phyloP scores from a whole-genome alignment of 345 rosid species.

The Sapria himalayana region DNA sequence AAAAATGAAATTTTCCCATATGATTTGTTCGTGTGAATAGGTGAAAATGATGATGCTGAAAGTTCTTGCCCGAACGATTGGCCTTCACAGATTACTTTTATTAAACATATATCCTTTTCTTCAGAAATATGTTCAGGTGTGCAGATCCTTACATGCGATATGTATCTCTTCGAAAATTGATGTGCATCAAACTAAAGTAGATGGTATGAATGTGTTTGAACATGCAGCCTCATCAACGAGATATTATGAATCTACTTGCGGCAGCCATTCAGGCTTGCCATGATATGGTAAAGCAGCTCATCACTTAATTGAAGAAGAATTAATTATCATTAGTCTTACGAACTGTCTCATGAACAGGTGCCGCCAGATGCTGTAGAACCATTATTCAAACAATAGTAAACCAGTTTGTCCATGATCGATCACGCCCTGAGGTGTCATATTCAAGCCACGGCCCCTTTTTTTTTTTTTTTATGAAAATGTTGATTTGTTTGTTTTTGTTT shows the following conservation, averaged over 20 bases:
- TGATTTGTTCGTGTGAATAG: too few relatives aligned
- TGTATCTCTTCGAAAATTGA: too few relatives aligned
- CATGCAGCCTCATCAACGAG: conserved; percentile 82
- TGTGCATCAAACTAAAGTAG: too few relatives aligned
- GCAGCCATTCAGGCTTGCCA: conserved; percentile 96
- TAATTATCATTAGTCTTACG: neutral
- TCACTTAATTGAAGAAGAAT: too few relatives aligned
- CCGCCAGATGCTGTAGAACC: conserved; percentile 99
- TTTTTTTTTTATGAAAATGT: neutral
- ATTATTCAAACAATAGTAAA: conserved; percentile 78
- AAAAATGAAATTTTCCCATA: neutral
- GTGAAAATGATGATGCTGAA: conserved; percentile 83
- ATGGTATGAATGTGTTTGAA: conserved; percentile 1
- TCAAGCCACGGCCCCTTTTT: neutral
- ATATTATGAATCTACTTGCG: conserved; percentile 77
- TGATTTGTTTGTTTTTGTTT: conserved; percentile 2
- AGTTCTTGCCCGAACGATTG: conserved; percentile 74
- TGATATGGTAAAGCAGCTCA: conserved; percentile 63
- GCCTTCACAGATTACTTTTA: conserved; percentile 68
- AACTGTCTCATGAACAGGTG: conserved; percentile 26
- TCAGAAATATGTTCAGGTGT: conserved; percentile 72
- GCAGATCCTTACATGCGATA: too few relatives aligned
- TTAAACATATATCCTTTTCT: conserved; percentile 57
- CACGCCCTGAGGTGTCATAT: conserved; percentile 68
- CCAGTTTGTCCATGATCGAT: conserved; percentile 76